A percentile compares a stretch with the other conserved stretches of the same genome.
Evolutionary conservation across 352 stramenopile species (phyloP).

Genomic region (Thalassiosira exigua): DNA sequence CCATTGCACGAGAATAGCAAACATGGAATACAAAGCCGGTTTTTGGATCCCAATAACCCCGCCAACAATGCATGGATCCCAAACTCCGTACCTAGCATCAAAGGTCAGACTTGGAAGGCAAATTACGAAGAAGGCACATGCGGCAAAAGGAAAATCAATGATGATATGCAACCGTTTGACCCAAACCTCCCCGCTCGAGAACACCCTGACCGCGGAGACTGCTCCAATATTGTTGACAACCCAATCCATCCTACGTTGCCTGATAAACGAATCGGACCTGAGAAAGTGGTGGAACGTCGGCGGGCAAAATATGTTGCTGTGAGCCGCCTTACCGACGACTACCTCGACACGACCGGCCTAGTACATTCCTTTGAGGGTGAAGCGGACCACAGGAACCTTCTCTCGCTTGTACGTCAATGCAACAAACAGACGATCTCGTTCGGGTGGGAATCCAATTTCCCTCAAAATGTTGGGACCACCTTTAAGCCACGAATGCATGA

Average conservation of each 20-base stretch:
- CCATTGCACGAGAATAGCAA: constrained; percentile 58
- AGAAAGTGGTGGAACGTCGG: constrained; percentile 89
- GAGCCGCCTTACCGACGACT: constrained; percentile 90
- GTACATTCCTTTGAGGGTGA: constrained; percentile 72
- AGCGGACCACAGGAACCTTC: constrained; percentile 58
- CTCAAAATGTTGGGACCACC: constrained; percentile 38
- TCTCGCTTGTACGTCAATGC: constrained; percentile 49
- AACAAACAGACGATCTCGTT: constrained; percentile 44
- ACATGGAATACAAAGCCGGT: constrained; percentile 87
- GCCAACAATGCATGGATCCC: constrained; percentile 90
- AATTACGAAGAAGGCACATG: constrained; percentile 93
- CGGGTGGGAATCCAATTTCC: constrained; percentile 37
- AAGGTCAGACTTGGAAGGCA: constrained; percentile 91
- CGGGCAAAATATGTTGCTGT: constrained; percentile 94
- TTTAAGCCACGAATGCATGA: constrained; percentile 59
- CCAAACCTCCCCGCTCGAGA: constrained; percentile 57
- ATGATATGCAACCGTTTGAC: constrained; percentile 77
- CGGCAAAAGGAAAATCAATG: constrained; percentile 76
- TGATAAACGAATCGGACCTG: constrained; percentile 90
- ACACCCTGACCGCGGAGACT: constrained; percentile 58
- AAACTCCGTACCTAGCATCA: constrained; percentile 88
- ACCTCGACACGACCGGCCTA: constrained; percentile 87
- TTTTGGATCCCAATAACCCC: constrained; percentile 91
- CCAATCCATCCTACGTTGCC: constrained; percentile 90
- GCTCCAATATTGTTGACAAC: constrained; percentile 96